Conservation (phyloP, 257 asterid species). For the Nicotiana attenuata region DNA sequence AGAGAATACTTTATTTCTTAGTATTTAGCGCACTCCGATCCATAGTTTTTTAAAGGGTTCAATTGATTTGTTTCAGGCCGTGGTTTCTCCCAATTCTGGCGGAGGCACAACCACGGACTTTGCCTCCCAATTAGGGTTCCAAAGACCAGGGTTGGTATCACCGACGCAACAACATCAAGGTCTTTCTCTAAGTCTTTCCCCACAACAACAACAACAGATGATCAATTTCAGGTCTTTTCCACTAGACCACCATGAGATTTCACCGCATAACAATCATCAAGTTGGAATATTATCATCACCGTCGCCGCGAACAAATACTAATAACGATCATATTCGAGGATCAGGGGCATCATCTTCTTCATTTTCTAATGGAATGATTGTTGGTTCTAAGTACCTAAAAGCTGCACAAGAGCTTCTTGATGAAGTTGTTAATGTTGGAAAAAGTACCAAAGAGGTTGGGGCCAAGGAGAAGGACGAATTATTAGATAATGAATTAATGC, state of each 20-base stretch:
- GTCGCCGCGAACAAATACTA: neutral
- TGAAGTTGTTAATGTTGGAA: slow-evolving; percentile 52
- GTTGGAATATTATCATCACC: slow-evolving; percentile 21
- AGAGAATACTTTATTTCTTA: too few species aligned
- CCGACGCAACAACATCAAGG: slow-evolving; percentile 30
- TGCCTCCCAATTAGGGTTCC: slow-evolving; percentile 17
- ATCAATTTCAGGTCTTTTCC: slow-evolving; percentile 21
- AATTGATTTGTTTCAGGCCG: neutral
- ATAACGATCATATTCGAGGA: slow-evolving; percentile 12
- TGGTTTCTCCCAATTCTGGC: slow-evolving; percentile 6
- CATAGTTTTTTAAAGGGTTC: too few species aligned
- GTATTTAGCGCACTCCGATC: too few species aligned
- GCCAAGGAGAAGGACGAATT: slow-evolving; percentile 25
- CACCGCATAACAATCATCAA: slow-evolving; percentile 8
- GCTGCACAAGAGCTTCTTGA: slow-evolving; percentile 64
- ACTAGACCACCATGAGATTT: slow-evolving; percentile 11
- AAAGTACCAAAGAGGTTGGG: slow-evolving; percentile 11
- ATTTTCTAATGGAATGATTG: slow-evolving; percentile 20
- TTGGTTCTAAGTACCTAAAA: slow-evolving; percentile 58
- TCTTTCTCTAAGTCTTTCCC: slow-evolving; percentile 56
- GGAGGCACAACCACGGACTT: slow-evolving; percentile 12
- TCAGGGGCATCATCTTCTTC: slow-evolving; percentile 27
- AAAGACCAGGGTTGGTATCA: slow-evolving; percentile 6
- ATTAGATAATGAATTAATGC: slow-evolving; percentile 15
- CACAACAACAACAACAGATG: slow-evolving; percentile 22